These are phyloP conservation scores for Cryptosporidium sp. DNA, from an alignment of 169 alveolate species.

Conservation along the genomic window DNA sequence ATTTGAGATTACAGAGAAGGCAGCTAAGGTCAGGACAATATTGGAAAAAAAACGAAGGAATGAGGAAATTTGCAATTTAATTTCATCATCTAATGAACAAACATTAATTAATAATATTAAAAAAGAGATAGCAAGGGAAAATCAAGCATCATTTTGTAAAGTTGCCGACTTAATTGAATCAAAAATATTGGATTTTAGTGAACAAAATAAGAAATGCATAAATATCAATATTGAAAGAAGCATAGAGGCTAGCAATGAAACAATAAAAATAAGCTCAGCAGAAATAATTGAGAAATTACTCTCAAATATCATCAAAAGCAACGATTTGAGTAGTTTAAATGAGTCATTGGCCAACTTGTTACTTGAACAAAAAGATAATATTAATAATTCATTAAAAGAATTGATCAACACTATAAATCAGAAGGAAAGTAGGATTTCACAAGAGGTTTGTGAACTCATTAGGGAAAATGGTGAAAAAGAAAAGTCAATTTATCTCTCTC, in stretches of 20 bases:
- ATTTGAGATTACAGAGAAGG: conserved; percentile 57
- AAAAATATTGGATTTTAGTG: conserved; percentile 11
- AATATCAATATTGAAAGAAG: conserved; percentile 16
- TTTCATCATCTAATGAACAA: conserved; percentile 25
- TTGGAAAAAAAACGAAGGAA: conserved; percentile 44
- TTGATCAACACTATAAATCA: neutral
- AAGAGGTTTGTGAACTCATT: neutral
- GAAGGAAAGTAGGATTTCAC: neutral
- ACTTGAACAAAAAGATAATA: neutral
- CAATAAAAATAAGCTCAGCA: conserved; percentile 2
- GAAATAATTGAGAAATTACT: neutral
- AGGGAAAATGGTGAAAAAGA: conserved; percentile 10
- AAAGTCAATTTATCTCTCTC: conserved; percentile 4
- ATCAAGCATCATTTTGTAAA: neutral
- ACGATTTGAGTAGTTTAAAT: neutral
- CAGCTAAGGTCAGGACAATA: conserved; percentile 52
- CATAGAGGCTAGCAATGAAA: conserved; percentile 3
- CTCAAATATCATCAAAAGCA: neutral
- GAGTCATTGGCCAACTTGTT: neutral
- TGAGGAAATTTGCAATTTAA: conserved; percentile 7
- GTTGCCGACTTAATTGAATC: conserved; percentile 1
- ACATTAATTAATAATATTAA: conserved; percentile 26
- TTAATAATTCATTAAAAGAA: neutral
- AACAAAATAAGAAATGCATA: conserved; percentile 18
- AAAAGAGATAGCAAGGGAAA: neutral